Evolutionary conservation across 2,329 filamentous ascomycete genomes (phyloP).

Genomic region (Cladorrhinum sp.): DNA sequence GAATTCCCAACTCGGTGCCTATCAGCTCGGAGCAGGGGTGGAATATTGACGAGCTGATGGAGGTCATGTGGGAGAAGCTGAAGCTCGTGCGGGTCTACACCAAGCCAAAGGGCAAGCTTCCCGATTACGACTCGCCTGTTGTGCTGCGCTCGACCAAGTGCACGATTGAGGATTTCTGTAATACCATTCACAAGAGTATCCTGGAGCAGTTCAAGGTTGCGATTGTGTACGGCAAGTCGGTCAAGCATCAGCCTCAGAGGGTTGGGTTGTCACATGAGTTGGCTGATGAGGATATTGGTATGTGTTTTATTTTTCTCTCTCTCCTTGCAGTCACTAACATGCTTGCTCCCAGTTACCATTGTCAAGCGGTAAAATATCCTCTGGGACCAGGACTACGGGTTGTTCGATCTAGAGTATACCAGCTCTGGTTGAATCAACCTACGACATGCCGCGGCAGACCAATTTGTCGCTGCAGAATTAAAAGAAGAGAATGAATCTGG

Average conservation of each 20-base stretch:
- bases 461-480: not conserved
- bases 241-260: slow-evolving; percentile 97
- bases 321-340: no score
- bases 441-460: slow-evolving; percentile 1
- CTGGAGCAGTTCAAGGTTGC: slow-evolving; percentile 93
- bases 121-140: slow-evolving; percentile 88
- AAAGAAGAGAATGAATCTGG: not conserved
- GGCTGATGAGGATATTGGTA: slow-evolving; percentile 95
- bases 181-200: slow-evolving; percentile 94
- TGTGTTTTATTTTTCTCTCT: slow-evolving; percentile 39
- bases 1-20: slow-evolving; percentile 93
- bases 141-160: slow-evolving; percentile 79
- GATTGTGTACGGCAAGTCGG: slow-evolving; percentile 94
- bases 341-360: slow-evolving; percentile 54
- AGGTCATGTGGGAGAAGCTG: slow-evolving; percentile 98
- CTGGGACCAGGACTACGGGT: not conserved
- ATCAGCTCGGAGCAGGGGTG: slow-evolving; percentile 97
- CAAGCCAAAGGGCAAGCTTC: slow-evolving; percentile 92
- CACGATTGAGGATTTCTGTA: slow-evolving; percentile 94
- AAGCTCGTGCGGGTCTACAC: slow-evolving; percentile 91
- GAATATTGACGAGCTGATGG: slow-evolving; percentile 96
- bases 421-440: not conserved
- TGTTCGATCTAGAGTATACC: not conserved
- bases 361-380: slow-evolving; percentile 56
- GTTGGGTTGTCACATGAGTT: slow-evolving; percentile 90